Evolutionary conservation across 306 rosid genomes (phyloP).

Genomic region (Coriaria nepalensis): DNA sequence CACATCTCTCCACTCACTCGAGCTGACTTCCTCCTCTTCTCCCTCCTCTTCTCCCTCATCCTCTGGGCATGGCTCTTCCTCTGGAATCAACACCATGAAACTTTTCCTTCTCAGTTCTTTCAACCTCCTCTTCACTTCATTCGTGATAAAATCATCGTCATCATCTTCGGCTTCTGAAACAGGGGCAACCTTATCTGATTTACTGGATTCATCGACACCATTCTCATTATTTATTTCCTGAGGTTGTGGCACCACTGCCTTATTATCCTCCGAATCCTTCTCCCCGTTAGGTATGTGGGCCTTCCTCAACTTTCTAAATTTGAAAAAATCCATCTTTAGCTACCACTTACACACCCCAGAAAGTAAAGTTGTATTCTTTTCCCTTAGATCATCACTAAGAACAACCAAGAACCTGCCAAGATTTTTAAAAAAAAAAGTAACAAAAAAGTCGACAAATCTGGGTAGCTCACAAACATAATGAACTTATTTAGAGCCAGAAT

Average conservation of each 20-base stretch:
- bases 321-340: constrained; percentile 50
- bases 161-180: constrained; percentile 57
- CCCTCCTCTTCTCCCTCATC: constrained; percentile 65
- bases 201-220: constrained; percentile 23
- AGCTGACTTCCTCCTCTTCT: constrained; percentile 42
- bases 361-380: too few species aligned
- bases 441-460: too few species aligned
- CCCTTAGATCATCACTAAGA: too few species aligned
- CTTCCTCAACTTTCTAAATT: constrained; percentile 52
- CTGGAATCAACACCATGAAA: constrained; percentile 93
- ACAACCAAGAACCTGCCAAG: too few species aligned
- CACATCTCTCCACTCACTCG: constrained; percentile 86
- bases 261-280: constrained; percentile 27
- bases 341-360: too few species aligned
- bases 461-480: too few species aligned
- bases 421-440: too few species aligned
- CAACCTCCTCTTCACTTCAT: constrained; percentile 82
- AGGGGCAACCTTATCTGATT: constrained; percentile 40
- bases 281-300: constrained; percentile 36
- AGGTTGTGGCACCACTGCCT: constrained; percentile 28
- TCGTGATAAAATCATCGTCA: constrained; percentile 74
- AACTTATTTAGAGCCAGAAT: too few species aligned
- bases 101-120: constrained; percentile 88
- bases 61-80: constrained; percentile 71
- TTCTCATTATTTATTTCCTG: constrained; percentile 35